A percentile compares a stretch with the other conserved stretches of the same genome.
These are phyloP conservation scores for Cornus florida DNA, from an alignment of 148 eudicot species.

Conservation along the genomic window DNA sequence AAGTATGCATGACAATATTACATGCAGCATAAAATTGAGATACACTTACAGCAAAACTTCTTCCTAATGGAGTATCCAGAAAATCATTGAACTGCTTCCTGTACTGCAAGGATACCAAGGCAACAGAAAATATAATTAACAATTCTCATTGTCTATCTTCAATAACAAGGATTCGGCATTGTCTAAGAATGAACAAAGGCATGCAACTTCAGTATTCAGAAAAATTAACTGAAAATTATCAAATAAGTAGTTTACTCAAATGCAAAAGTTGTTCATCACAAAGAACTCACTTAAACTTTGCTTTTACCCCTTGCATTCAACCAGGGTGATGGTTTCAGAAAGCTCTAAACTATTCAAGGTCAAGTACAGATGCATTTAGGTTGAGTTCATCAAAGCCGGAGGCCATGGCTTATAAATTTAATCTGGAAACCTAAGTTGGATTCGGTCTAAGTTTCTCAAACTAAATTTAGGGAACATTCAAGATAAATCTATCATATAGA, in stretches of 20 bases:
- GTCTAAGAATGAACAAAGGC: too few species aligned
- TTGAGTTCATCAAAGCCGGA: too few species aligned
- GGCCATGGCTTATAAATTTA: too few species aligned
- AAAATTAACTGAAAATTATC: background rate
- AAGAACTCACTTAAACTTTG: background rate
- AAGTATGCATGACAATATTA: background rate
- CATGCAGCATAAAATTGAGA: background rate
- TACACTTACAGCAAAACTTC: constrained; percentile 61
- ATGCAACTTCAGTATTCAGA: too few species aligned
- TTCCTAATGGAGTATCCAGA: constrained; percentile 72
- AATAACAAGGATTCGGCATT: background rate
- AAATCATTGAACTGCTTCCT: constrained; percentile 71
- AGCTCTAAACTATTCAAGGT: background rate
- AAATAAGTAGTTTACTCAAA: background rate
- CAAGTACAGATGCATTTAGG: too few species aligned
- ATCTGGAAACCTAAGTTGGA: too few species aligned
- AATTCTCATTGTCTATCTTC: background rate
- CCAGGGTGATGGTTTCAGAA: background rate
- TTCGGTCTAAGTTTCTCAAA: too few species aligned
- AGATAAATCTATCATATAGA: too few species aligned
- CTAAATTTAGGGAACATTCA: too few species aligned
- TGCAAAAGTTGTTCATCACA: background rate
- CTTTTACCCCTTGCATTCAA: background rate
- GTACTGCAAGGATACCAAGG: constrained; percentile 65
- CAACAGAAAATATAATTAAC: constrained; percentile 3